Conservation (phyloP, 257 asterid genomes). For the Prunella vulgaris region DNA sequence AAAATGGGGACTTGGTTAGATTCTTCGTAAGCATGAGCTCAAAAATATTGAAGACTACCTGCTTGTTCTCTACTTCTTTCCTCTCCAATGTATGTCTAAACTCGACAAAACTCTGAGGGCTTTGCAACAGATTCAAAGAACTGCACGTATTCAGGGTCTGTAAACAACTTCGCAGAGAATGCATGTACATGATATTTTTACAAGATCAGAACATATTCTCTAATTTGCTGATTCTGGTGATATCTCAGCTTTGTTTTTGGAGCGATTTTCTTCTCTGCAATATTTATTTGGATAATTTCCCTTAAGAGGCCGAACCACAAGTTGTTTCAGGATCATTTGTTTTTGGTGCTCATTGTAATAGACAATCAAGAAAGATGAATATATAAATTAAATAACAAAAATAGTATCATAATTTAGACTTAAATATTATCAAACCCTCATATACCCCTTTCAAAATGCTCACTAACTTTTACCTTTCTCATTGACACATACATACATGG, state of each 20-base stretch:
- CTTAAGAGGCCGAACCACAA: not conserved
- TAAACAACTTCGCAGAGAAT: too few species aligned
- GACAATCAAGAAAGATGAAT: not conserved
- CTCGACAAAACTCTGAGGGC: slow-evolving; percentile 86
- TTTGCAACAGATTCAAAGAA: slow-evolving; percentile 88
- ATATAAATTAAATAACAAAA: not conserved
- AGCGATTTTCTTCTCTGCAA: not conserved
- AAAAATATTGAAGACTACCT: slow-evolving; percentile 33
- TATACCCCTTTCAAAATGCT: not conserved
- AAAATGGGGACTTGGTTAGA: not conserved
- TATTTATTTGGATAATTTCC: not conserved
- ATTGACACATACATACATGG: not conserved
- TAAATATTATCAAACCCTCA: not conserved
- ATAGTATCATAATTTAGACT: not conserved
- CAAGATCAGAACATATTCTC: not conserved
- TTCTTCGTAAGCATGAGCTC: not conserved
- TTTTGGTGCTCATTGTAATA: not conserved
- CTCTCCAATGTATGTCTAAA: slow-evolving; percentile 98
- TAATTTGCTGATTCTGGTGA: not conserved
- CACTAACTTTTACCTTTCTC: not conserved
- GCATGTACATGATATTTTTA: not conserved
- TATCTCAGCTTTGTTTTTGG: not conserved
- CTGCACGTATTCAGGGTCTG: slow-evolving; percentile 98
- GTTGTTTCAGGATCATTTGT: not conserved
- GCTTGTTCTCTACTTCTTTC: slow-evolving; percentile 95